Base-by-base conservation (phyloP, 2,329 filamentous ascomycete species). In the Cryphonectria nitschkei region DNA sequence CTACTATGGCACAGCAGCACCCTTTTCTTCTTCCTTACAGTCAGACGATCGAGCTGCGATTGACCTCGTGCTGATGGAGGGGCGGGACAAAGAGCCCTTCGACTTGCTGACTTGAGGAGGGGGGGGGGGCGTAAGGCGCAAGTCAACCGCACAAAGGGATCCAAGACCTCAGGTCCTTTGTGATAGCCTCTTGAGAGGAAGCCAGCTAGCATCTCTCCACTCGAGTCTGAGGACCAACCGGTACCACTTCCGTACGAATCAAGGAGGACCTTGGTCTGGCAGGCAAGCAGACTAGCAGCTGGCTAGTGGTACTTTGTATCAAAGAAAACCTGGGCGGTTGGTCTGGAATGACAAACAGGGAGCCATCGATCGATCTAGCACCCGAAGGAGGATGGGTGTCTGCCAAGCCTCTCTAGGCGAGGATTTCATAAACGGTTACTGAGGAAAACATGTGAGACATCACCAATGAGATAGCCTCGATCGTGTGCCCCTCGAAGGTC, bases 401-500 rank as follows among this genome's bases (percentile, higher is more conserved):
- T 50, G 46, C 46, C 46, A 50, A 50, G 43, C 6, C 46, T 50
- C 43, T 6, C 16, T 46, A 19, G 43, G 16, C 14, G 14, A 46
- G 5, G 14, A 46, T 46, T 14, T 46, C 43, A 19, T 46, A 14
- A 14, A 46, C 4, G 14, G 46, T 66, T 37, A 66, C 64, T 32
- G 37, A 56, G 60, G 46, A 34, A 66, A 70, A 43, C 58, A 37
- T 13, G 32, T 72, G 70, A 70, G 63, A 70, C 70, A 70, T 68
- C 37, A 67, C 70, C 70, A 70, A 70, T 70, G 37, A 39, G 62
- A 14, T 61, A 26, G 32, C 61, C 43, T 32, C 61, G 56, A 66
- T 63, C 26, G 11, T 46, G 8, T 29, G 14, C 43, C 43, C 34
- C 29, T 26, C 14, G n/a, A 32, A 14, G 4, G 9, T 13, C 46